Evolutionary conservation across 305 asterid species (phyloP).

Genomic region (Rubia peregrina): DNA sequence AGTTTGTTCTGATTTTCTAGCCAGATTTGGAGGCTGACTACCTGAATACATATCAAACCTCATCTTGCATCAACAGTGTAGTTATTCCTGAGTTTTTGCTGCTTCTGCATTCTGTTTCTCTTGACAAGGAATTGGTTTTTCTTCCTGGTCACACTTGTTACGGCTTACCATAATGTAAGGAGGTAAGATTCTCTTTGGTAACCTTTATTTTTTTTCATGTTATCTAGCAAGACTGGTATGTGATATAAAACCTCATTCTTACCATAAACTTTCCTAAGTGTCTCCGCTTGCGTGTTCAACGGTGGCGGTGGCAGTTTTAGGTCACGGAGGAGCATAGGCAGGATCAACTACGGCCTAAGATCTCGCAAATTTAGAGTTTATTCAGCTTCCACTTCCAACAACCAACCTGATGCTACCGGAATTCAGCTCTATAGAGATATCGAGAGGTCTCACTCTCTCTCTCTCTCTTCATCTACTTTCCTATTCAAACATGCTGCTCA

Average conservation of each 20-base stretch:
- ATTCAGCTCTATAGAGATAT: slow-evolving; percentile 65
- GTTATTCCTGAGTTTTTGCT: slow-evolving; percentile 67
- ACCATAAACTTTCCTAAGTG: neutral
- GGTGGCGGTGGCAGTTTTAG: neutral
- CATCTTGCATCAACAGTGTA: slow-evolving; percentile 66
- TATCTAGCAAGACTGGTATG: neutral
- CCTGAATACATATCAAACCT: slow-evolving; percentile 72
- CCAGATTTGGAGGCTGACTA: slow-evolving; percentile 96
- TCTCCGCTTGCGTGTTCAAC: neutral
- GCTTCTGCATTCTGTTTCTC: slow-evolving; percentile 61
- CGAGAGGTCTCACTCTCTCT: slow-evolving; percentile 41
- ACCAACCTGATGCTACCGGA: slow-evolving; percentile 33
- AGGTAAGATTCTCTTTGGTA: slow-evolving; percentile 36
- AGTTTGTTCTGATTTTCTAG: neutral
- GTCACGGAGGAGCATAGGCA: too few relatives aligned
- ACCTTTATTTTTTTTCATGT: neutral
- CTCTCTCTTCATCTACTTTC: too few relatives aligned
- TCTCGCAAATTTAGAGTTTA: slow-evolving; percentile 6
- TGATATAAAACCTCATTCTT: neutral
- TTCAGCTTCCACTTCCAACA: slow-evolving; percentile 5
- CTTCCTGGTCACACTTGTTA: slow-evolving; percentile 58
- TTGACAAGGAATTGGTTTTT: slow-evolving; percentile 84
- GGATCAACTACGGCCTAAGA: too few relatives aligned
- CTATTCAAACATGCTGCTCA: neutral
- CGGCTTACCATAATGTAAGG: slow-evolving; percentile 55